Percentiles rank a stretch among this genome's conserved stretches.
These are phyloP conservation scores for Spathaspora girioi DNA, from an alignment of 805 yeast genomes.

Conservation along the genomic window DNA sequence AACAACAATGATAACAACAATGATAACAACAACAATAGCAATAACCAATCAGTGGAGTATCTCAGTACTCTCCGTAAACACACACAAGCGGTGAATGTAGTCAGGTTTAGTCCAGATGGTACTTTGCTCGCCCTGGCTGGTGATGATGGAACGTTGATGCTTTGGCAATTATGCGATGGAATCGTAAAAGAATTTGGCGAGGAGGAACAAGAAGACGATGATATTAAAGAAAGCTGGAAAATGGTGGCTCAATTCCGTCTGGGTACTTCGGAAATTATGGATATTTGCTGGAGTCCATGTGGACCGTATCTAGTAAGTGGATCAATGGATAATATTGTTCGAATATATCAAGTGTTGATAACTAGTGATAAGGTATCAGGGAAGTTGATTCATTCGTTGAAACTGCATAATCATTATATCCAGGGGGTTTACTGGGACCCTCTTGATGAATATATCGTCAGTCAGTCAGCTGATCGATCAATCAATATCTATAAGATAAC, in stretches of 20 bases:
- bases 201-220: conserved; percentile 50
- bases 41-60: conserved; percentile 52
- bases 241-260: conserved; percentile 55
- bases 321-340: conserved; percentile 81
- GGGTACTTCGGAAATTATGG: conserved; percentile 78
- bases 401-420: conserved; percentile 82
- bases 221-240: conserved; percentile 70
- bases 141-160: conserved; percentile 84
- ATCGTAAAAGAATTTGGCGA: conserved; percentile 54
- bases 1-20: conserved; percentile 6
- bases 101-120: conserved; percentile 73
- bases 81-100: conserved; percentile 92
- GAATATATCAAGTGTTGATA: conserved; percentile 44
- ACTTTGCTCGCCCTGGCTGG: conserved; percentile 81
- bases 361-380: conserved; percentile 47
- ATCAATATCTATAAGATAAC: conserved; percentile 55
- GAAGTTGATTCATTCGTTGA: conserved; percentile 51
- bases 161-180: conserved; percentile 67
- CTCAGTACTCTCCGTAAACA: conserved; percentile 81
- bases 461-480: conserved; percentile 87
- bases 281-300: conserved; percentile 90
- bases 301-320: conserved; percentile 76
- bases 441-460: conserved; percentile 64
- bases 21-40: conserved; percentile 6
- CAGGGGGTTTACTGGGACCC: conserved; percentile 99